Percentiles rank a stretch among this genome's conserved stretches.
Conservation (phyloP, 768 basidiomycete species). For the Gelatoporia subvermispora region DNA sequence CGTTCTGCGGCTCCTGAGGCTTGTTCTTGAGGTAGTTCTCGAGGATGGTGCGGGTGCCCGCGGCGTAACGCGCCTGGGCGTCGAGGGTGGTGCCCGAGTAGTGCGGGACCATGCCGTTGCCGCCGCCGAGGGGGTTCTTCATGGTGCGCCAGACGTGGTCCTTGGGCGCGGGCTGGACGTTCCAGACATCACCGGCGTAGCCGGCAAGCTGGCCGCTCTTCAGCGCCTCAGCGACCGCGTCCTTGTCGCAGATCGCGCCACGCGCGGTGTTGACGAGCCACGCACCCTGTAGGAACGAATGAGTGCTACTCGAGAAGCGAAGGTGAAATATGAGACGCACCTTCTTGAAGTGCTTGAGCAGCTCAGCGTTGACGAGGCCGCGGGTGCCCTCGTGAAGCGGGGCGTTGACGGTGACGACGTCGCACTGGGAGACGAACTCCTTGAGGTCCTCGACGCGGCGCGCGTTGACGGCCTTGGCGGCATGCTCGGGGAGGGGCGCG, state of each 20-base stretch:
- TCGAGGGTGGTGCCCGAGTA: slow-evolving; percentile 89
- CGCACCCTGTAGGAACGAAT: slow-evolving; percentile 40
- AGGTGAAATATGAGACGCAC: background rate
- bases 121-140: slow-evolving; percentile 77
- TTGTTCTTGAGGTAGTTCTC: slow-evolving; percentile 61
- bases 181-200: slow-evolving; percentile 68
- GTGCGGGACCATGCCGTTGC: slow-evolving; percentile 88
- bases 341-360: slow-evolving; percentile 85
- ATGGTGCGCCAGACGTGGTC: slow-evolving; percentile 84
- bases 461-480: slow-evolving; percentile 60
- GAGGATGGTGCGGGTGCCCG: slow-evolving; percentile 64
- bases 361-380: slow-evolving; percentile 76
- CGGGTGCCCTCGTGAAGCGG: slow-evolving; percentile 83
- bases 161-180: slow-evolving; percentile 80
- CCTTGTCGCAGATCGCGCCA: slow-evolving; percentile 85
- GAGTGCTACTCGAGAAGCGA: background rate
- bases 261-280: slow-evolving; percentile 94
- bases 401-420: slow-evolving; percentile 83
- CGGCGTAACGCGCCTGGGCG: slow-evolving; percentile 83
- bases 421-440: slow-evolving; percentile 54
- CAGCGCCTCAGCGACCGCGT: slow-evolving; percentile 74
- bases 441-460: slow-evolving; percentile 78
- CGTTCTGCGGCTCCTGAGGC: slow-evolving; percentile 70
- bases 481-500: slow-evolving; percentile 62
- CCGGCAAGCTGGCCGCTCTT: slow-evolving; percentile 69